Evolutionary conservation across 495 filamentous ascomycete genomes (phyloP).

Genomic region (Trichoderma virens): DNA sequence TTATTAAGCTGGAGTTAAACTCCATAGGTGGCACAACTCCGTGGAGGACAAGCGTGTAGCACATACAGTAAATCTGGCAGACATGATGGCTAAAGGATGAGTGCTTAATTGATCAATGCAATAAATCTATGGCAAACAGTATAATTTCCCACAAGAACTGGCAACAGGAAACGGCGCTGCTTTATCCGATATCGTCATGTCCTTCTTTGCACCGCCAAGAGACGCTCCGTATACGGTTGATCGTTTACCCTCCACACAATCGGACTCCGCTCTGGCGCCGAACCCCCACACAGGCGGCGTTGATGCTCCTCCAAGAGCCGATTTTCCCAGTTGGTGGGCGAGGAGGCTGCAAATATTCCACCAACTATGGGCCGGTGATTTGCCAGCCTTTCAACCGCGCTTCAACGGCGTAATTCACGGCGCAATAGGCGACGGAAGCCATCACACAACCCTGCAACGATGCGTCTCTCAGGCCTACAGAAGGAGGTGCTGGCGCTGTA

Average conservation of each 20-base stretch:
- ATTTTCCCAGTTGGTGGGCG: not conserved
- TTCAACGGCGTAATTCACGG: slow-evolving; percentile 12
- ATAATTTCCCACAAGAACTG: not conserved
- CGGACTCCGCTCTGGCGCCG: not conserved
- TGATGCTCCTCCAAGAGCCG: not conserved
- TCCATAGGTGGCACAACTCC: no score
- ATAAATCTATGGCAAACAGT: not conserved
- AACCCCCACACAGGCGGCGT: not conserved
- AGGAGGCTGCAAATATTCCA: not conserved
- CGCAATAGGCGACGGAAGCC: no score
- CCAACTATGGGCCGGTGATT: not conserved
- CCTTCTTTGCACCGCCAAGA: not conserved
- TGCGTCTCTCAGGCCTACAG: slow-evolving; percentile 81
- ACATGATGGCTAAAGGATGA: not conserved
- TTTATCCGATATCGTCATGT: not conserved
- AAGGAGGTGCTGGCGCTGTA: slow-evolving; percentile 82
- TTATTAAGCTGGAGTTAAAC: not conserved
- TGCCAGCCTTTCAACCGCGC: no score
- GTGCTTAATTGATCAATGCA: not conserved
- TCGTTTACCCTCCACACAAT: not conserved
- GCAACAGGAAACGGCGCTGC: no score
- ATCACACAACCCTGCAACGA: no score
- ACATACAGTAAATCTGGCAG: not conserved
- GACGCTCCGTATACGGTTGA: not conserved
- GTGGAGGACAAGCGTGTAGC: no score